Evolutionary conservation across 2,329 filamentous ascomycete genomes (phyloP), one percentile per base, ranked within the genome.

Genomic region (Coleophoma eucalyptorum): DNA sequence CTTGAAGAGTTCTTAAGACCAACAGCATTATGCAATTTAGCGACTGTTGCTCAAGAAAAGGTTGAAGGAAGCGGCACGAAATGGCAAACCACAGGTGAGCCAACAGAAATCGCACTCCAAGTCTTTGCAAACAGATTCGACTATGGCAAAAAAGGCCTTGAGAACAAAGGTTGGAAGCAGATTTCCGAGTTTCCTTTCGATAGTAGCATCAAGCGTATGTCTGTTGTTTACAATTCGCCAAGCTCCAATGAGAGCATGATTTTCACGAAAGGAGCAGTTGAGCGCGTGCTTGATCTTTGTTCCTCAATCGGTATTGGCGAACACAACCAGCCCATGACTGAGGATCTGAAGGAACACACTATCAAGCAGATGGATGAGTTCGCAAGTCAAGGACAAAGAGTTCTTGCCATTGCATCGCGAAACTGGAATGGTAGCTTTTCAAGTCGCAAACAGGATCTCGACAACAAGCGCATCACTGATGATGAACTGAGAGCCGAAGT

Each of bases 51-150:
- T n/a, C 35, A 58, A 3, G 61, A 63, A 43, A 42, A 53, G n/a
- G 37, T 48, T 13, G 59, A 59, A 46, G 57, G 79, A 52, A 55
- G 62, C n/a, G 50, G 70, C 15, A 69, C 71, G 4, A 65, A 68
- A 41, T 84, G 81, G 81, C 73, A 77, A 47, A 75, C 79, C 21
- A 75, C 79, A 43, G 82, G 81, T n/a, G 80, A 84, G 55, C 80
- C 81, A 2, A 87, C 84, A 3, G 84, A 87, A 58, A 83, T 86
- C 51, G 83, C 83, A 5, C 76, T 87, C 3, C 81, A 86, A 52
- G 81, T 87, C 6, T 83, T 87, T 57, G 79, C 81, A 2, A 74
- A 79, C 59, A 78, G 83, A 19, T 86, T 87, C 57, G 65, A 74
- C 15, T 75, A 71, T 50, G 72, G 72, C 18, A 76, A 74, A 53